Evolutionary conservation across 2,329 filamentous ascomycete genomes (phyloP).

Genomic region (Apiospora arundinis): DNA sequence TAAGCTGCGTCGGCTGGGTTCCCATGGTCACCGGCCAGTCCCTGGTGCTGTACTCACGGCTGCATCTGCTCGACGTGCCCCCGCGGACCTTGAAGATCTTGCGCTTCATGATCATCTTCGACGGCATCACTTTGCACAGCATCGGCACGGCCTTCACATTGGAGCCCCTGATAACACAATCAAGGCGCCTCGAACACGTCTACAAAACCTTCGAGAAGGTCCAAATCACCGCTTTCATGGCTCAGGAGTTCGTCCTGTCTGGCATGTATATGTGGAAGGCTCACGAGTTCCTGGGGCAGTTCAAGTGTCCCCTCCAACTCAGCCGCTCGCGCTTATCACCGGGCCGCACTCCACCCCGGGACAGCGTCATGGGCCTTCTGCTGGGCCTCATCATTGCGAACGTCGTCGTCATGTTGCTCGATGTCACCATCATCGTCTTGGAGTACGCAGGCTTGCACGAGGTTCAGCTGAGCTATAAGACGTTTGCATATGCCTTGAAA

Average conservation of each 20-base stretch:
- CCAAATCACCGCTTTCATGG: constrained; percentile 50
- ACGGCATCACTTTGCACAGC: constrained; percentile 57
- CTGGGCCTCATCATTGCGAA: constrained; percentile 52
- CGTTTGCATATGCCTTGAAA: constrained; percentile 51
- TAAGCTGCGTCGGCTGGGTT: constrained; percentile 57
- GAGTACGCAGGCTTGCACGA: constrained; percentile 47
- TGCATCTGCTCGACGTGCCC: constrained; percentile 63
- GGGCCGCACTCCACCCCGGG: background rate
- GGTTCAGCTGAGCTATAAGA: constrained; percentile 48
- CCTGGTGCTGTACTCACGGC: constrained; percentile 63
- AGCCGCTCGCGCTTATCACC: background rate
- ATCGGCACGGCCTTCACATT: constrained; percentile 58
- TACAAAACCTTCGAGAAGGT: constrained; percentile 34
- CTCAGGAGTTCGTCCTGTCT: constrained; percentile 53
- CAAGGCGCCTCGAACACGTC: background rate
- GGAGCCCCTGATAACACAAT: background rate
- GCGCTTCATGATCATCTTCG: constrained; percentile 61
- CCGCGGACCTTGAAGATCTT: constrained; percentile 52
- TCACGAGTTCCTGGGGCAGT: constrained; percentile 35
- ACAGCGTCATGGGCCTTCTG: constrained; percentile 36
- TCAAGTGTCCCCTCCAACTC: background rate
- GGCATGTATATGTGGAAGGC: constrained; percentile 57
- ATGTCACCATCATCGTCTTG: constrained; percentile 46
- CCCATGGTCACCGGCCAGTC: constrained; percentile 64
- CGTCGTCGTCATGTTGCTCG: constrained; percentile 46